A percentile compares a stretch with the other conserved stretches of the same genome.
These are phyloP conservation scores for Umbelopsis sp. DNA, from an alignment of 192 early-diverging fungal species.

Conservation along the genomic window DNA sequence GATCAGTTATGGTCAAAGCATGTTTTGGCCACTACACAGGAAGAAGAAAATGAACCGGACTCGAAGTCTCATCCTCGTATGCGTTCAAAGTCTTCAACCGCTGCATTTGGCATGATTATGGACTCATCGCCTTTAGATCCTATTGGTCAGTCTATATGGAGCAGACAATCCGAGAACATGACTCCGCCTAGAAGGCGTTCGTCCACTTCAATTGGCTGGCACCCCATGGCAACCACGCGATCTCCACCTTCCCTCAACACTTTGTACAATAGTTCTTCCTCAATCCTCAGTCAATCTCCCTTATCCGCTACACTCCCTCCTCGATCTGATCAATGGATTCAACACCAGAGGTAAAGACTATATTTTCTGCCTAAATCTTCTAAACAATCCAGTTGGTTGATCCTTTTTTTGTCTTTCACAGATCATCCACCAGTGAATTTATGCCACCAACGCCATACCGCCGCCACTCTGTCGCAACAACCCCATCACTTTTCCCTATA, in stretches of 20 bases:
- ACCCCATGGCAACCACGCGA: slow-evolving; percentile 11
- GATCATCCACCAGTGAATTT: background rate
- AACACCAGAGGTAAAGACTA: background rate
- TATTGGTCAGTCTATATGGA: slow-evolving; percentile 11
- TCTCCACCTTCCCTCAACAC: background rate
- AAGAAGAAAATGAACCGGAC: background rate
- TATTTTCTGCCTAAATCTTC: no score
- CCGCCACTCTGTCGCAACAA: slow-evolving; percentile 53
- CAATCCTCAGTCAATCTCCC: slow-evolving; percentile 9
- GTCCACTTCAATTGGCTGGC: slow-evolving; percentile 6
- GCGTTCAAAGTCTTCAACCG: slow-evolving; percentile 6
- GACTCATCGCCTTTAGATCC: background rate
- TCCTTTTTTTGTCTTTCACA: background rate
- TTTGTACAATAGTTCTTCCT: background rate
- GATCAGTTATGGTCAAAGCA: slow-evolving; percentile 16
- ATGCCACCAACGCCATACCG: slow-evolving; percentile 34
- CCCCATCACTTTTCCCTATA: slow-evolving; percentile 34
- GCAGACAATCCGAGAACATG: background rate
- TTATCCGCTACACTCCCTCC: background rate
- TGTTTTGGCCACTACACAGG: slow-evolving; percentile 8
- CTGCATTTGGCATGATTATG: slow-evolving; percentile 8
- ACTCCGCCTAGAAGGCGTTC: background rate
- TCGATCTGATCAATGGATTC: background rate
- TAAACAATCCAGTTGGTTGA: no score
- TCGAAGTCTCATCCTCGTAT: background rate